Base-by-base conservation (phyloP, 331 rosid species). In the Quercus lobata region DNA sequence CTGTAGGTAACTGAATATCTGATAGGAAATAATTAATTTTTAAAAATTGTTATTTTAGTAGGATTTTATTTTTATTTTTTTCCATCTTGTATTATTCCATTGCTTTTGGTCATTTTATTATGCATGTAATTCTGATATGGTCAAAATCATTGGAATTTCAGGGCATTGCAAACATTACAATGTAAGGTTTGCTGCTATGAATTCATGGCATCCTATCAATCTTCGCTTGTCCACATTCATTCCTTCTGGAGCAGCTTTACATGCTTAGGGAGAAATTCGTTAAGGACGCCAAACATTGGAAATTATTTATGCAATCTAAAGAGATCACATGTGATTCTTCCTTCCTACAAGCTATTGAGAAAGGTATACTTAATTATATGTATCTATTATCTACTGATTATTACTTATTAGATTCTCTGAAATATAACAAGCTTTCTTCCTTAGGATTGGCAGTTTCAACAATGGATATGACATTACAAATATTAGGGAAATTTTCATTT, bases 201-300 rank as follows among this genome's bases (percentile, higher is more conserved):
- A 81, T 52, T 78, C 81, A 91, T 88, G 95, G 91, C 92, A 16
- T 82, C 73, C 72, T 85, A 49, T 80, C 86, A 76, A 6, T 68
- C 34, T 69, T 52, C 83, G 1, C 68, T 75, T 52, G 83, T 84
- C 30, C 86, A 72, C 73, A 81, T 82, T 9, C 80, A 75, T 66
- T 82, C 84, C 79, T 4, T 81, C 4, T 81, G 77, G 81, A 86
- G 87, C 70, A 65, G 84, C 69, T 55, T 87, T 78, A 72, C 76
- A 12, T 71, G 81, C 62, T 53, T 82, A 11, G 72, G 60, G 21
- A 32, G 71, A 54, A 62, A 76, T n/a, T 81, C 62, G 19, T 78
- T 79, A 62, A 70, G 66, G 75, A 44, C 71, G 81, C 21, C 15
- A 29, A 44, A 25, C 44, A 46, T 41, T 30, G 55, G 44, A 6